These are phyloP conservation scores for Phytophthora sansomeana DNA, from an alignment of 352 stramenopile species.

Conservation along the genomic window DNA sequence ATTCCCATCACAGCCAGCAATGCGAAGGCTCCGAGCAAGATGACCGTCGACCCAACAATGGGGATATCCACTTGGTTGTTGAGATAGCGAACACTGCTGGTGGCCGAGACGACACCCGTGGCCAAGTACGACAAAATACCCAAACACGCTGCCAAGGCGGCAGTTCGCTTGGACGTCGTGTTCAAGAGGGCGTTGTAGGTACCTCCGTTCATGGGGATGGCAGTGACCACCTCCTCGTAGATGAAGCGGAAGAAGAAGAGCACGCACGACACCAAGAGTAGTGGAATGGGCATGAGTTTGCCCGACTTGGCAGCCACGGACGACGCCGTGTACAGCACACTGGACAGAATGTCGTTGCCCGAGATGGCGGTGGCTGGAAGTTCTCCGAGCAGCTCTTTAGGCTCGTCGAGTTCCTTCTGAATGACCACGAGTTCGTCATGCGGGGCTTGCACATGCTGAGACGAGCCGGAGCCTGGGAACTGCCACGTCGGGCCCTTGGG, in stretches of 20 bases:
- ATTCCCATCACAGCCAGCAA: slow-evolving; percentile 81
- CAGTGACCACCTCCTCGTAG: slow-evolving; percentile 90
- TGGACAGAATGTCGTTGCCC: slow-evolving; percentile 91
- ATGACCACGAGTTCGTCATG: slow-evolving; percentile 42
- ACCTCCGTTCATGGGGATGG: slow-evolving; percentile 90
- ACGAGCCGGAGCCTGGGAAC: slow-evolving; percentile 40
- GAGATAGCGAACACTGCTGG: slow-evolving; percentile 80
- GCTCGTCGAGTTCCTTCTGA: slow-evolving; percentile 33
- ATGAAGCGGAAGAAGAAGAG: slow-evolving; percentile 79
- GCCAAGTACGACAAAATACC: slow-evolving; percentile 90
- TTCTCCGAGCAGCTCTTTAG: slow-evolving; percentile 55
- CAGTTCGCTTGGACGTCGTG: slow-evolving; percentile 87
- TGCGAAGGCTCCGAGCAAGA: slow-evolving; percentile 79
- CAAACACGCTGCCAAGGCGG: slow-evolving; percentile 82
- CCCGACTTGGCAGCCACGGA: slow-evolving; percentile 60
- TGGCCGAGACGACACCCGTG: slow-evolving; percentile 72
- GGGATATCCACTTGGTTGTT: slow-evolving; percentile 65
- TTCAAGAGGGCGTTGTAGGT: slow-evolving; percentile 93
- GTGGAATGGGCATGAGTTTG: slow-evolving; percentile 81
- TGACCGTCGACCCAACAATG: slow-evolving; percentile 46
- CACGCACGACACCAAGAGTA: slow-evolving; percentile 71
- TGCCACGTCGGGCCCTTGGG: slow-evolving; percentile 43
- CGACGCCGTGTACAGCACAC: slow-evolving; percentile 71
- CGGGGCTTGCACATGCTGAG: slow-evolving; percentile 42
- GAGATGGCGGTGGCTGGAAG: slow-evolving; percentile 86